A percentile compares a stretch with the other conserved stretches of the same genome.
phyloP scores from a whole-genome alignment of 805 yeast species.

The Wickerhamomyces bisporus region DNA sequence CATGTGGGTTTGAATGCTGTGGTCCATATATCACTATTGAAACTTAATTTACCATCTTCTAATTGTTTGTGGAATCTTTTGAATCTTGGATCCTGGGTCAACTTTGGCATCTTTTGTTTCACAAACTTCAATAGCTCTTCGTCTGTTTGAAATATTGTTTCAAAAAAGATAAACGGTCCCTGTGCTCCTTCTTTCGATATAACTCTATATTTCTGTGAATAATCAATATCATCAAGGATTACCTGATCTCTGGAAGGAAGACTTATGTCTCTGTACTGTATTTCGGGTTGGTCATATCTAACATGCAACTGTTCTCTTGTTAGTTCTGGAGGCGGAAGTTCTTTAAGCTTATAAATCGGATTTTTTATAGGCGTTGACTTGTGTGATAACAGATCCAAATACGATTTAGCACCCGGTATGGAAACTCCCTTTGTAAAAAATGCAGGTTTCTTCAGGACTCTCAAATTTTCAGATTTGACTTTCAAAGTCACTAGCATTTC shows the following conservation, averaged over 20 bases:
- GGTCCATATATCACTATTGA: conserved; percentile 23
- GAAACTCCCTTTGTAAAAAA: not conserved
- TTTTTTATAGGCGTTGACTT: conserved; percentile 6
- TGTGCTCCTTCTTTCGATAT: not conserved
- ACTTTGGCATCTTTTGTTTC: conserved; percentile 1
- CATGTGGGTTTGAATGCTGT: conserved; percentile 25
- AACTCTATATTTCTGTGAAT: not conserved
- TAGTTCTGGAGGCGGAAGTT: conserved; percentile 10
- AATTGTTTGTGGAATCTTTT: conserved; percentile 3
- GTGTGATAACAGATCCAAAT: conserved; percentile 7
- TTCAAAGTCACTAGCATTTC: not conserved
- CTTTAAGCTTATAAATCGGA: conserved; percentile 18
- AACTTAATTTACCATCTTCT: not conserved
- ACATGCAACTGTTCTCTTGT: conserved; percentile 14
- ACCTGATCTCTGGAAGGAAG: not conserved
- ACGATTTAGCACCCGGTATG: conserved; percentile 7
- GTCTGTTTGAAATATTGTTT: not conserved
- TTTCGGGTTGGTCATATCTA: conserved; percentile 1
- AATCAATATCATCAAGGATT: conserved; percentile 1
- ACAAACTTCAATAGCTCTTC: not conserved
- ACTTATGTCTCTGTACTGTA: conserved; percentile 5
- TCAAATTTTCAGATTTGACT: not conserved
- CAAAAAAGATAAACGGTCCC: not conserved
- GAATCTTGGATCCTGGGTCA: conserved; percentile 1
- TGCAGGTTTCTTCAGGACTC: not conserved